phyloP scores from a whole-genome alignment of 139 green algal species.

The Gonium pectorale region DNA sequence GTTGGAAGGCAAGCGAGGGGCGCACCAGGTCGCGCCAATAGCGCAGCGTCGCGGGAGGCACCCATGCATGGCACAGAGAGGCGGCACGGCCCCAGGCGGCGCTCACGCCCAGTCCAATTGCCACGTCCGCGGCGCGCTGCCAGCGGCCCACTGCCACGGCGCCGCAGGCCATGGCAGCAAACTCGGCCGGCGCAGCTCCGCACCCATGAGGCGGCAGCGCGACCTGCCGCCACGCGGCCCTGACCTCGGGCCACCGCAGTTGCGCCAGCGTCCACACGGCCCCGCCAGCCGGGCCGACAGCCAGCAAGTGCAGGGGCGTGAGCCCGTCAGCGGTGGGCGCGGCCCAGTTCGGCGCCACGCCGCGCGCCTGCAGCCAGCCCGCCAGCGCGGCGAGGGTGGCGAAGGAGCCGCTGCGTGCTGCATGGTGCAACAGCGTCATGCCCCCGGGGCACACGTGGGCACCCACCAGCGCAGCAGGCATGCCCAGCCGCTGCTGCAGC shows the following conservation, averaged over 20 bases:
- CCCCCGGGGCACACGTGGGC: background rate
- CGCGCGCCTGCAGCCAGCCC: slow-evolving; percentile 9
- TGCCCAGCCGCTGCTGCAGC: background rate
- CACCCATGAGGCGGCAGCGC: background rate
- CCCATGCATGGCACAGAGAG: background rate
- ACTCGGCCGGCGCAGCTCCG: background rate
- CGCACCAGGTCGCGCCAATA: background rate
- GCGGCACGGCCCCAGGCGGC: background rate
- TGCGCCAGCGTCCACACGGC: background rate
- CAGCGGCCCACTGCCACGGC: background rate
- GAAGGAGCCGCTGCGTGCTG: background rate
- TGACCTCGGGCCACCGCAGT: slow-evolving; percentile 1
- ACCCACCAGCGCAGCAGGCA: background rate
- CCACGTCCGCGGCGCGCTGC: background rate
- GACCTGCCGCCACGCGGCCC: background rate
- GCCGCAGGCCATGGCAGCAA: background rate
- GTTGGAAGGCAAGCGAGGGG: background rate
- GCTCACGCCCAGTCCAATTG: background rate
- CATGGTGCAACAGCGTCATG: slow-evolving; percentile 29
- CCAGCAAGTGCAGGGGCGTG: slow-evolving; percentile 24
- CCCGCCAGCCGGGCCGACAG: background rate
- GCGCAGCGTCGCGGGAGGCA: background rate
- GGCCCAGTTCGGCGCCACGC: background rate
- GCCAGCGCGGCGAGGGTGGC: background rate
- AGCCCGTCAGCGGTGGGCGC: background rate